Evolutionary conservation across 2,329 filamentous ascomycete genomes (phyloP), one percentile per base, ranked within the genome.

Genomic region (Penicillium corylophilum): DNA sequence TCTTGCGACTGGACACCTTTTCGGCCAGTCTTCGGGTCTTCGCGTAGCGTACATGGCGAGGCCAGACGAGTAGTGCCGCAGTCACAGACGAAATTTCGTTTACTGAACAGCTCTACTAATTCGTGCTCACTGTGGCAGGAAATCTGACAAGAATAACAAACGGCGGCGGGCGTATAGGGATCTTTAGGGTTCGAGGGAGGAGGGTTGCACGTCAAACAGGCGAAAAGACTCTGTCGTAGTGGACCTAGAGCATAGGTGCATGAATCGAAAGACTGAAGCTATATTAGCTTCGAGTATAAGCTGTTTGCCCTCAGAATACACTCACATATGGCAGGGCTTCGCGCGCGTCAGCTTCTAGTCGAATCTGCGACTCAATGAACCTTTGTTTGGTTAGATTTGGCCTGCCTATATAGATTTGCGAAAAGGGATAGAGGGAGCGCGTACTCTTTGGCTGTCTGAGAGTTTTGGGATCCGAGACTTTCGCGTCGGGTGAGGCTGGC

Each of bases 91-190:
- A 99, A 97, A 73, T 96, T 87, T 65, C 95, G 86, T 77, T 96
- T 97, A 68, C 84, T 87, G 76, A 99, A 99, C 18, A 99, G 87
- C 74, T 99, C 94, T 44, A 97, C 94, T 23, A 99, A 84, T 1
- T 82, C 88, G 70, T 99, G 94, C 66, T 97, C 92, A 61, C 94
- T 93, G 66, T 99, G 94, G 69, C 94, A 99, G 63, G 93, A 89
- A 53, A 99, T 90, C 6, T 93, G 96, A 76, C 94, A 99, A 20
- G 92, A 89, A 66, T 99, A 99, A 78, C 94, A 99, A 50, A 99
- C 84, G 23, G 89, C 94, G 3, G 93, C 94, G 6, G 87, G 79
- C 7, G 77, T 82, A 69, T 87, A 89, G 1, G 85, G 76, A 44
- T 86, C 84, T 39, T 81, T 77, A 1, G 80, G 67, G 40, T 82